These are phyloP conservation scores for Linum trigynum DNA, from an alignment of 345 rosid genomes.

Conservation along the genomic window DNA sequence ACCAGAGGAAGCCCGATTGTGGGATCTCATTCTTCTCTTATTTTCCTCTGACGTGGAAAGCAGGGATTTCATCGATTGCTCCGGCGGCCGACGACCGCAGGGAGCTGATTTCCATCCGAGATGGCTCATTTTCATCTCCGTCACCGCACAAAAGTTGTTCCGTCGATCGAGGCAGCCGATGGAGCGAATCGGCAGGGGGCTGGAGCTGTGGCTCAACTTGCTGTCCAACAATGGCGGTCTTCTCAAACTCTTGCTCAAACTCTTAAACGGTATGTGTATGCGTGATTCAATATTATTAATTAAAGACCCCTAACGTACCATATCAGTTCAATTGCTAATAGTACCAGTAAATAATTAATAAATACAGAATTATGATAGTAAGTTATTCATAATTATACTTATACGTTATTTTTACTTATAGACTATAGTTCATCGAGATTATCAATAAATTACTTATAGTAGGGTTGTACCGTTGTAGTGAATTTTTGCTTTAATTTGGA, in stretches of 20 bases:
- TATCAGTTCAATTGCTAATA: too few species aligned
- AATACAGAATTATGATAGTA: too few species aligned
- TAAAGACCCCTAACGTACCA: too few species aligned
- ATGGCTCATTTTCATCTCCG: slow-evolving; percentile 21
- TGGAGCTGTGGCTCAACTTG: slow-evolving; percentile 15
- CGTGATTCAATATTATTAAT: too few species aligned
- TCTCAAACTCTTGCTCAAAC: slow-evolving; percentile 1
- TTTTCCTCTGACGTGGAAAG: slow-evolving; percentile 10
- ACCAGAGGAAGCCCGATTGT: slow-evolving; percentile 11
- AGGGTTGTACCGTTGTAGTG: too few species aligned
- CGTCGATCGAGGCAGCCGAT: neutral
- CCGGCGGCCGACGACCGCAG: neutral
- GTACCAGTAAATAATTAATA: too few species aligned
- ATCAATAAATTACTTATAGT: too few species aligned
- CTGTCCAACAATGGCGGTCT: slow-evolving; percentile 13
- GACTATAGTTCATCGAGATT: too few species aligned
- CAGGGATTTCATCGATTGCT: slow-evolving; percentile 14
- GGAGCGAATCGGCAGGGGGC: slow-evolving; percentile 1
- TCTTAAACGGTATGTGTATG: slow-evolving; percentile 3
- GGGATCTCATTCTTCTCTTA: slow-evolving; percentile 10
- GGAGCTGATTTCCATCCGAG: slow-evolving; percentile 3
- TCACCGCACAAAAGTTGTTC: slow-evolving; percentile 8
- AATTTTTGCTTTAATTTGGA: too few species aligned
- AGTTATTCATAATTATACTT: too few species aligned
- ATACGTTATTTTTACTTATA: too few species aligned